Evolutionary conservation across 371 early-diverging fungal species (phyloP), one percentile per base, ranked within the genome.

Genomic region (Apophysomyces trapeziformis): DNA sequence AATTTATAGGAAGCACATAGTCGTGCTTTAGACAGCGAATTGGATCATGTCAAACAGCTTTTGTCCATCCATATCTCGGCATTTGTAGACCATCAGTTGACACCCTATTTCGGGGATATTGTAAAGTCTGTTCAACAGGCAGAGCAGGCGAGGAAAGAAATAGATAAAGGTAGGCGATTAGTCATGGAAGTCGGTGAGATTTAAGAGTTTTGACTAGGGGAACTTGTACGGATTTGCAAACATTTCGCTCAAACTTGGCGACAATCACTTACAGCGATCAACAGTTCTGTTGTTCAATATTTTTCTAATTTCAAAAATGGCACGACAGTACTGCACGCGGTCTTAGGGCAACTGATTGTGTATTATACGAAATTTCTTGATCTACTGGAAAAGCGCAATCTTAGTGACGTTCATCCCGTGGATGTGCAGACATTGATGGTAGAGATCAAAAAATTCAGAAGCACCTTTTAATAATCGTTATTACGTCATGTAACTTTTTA

Each of bases 271-370:
- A 72, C 87, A 9, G 75, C 84, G 5, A 89, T 96, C 72, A 94
- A 95, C 68, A 83, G 88, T 6, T 89, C 91, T 11, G 91, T 95
- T 13, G 89, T 92, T 54, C 95, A 93, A 66, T 87, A 90, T 65
- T 97, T 97, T 69, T 88, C 94, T 38, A 96, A 95, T 78, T 96
- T 95, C 76, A 92, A 91, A 66, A 96, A 94, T 54, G 96, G 96
- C 7, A 93, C 95, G 0, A 79, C 87, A 14, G 92, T 96, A 16
- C 78, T 96, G 44, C 96, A 97, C 65, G 86, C 91, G 11, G 92
- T 92, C 1, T 75, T 96, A 6, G 92, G 93, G 16, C 93, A 92
- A 70, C 79, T 95, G 43, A 87, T 96, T 32, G 82, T 96, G 38
- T 94, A 92, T 73, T 96, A 96, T 80, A 93, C 92, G 57, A 89